These are phyloP conservation scores for Hypoxylon sp. DNA, from an alignment of 2,329 filamentous ascomycete genomes.

Conservation along the genomic window DNA sequence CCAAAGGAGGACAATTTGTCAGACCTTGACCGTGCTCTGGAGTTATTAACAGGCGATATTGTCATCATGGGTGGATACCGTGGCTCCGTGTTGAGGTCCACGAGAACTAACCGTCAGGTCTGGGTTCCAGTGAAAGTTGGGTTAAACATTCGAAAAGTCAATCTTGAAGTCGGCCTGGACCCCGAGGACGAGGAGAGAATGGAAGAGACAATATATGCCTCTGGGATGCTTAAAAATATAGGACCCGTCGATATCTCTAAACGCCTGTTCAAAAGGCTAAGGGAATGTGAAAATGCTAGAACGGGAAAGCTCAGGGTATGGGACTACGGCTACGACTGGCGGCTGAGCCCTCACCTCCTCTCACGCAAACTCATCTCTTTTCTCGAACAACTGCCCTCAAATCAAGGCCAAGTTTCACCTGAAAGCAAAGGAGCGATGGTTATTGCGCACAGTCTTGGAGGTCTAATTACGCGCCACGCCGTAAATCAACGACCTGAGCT, in stretches of 20 bases:
- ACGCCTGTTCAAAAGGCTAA: slow-evolving; percentile 82
- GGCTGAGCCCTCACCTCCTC: slow-evolving; percentile 83
- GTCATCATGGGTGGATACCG: slow-evolving; percentile 92
- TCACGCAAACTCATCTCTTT: slow-evolving; percentile 80
- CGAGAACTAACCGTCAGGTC: slow-evolving; percentile 85
- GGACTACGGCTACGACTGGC: slow-evolving; percentile 97
- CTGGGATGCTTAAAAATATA: slow-evolving; percentile 91
- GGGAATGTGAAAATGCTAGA: slow-evolving; percentile 79
- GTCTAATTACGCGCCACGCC: slow-evolving; percentile 87
- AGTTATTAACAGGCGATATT: slow-evolving; percentile 83
- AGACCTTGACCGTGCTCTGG: slow-evolving; percentile 70
- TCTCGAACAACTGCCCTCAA: slow-evolving; percentile 81
- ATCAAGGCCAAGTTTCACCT: slow-evolving; percentile 68
- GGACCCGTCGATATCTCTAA: slow-evolving; percentile 92
- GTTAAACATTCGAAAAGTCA: slow-evolving; percentile 90
- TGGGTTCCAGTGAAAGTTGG: slow-evolving; percentile 97
- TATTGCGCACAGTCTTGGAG: slow-evolving; percentile 89
- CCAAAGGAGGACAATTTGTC: slow-evolving; percentile 52
- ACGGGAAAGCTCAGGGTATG: slow-evolving; percentile 82
- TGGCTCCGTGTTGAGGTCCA: slow-evolving; percentile 89
- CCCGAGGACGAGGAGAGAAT: slow-evolving; percentile 87
- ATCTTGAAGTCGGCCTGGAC: slow-evolving; percentile 87
- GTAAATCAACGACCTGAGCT: slow-evolving; percentile 89
- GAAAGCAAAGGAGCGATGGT: slow-evolving; percentile 80
- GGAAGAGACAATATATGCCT: slow-evolving; percentile 85